Base-by-base conservation (phyloP, 2,329 filamentous ascomycete genomes). In the Aspergillus puulaauensis region DNA sequence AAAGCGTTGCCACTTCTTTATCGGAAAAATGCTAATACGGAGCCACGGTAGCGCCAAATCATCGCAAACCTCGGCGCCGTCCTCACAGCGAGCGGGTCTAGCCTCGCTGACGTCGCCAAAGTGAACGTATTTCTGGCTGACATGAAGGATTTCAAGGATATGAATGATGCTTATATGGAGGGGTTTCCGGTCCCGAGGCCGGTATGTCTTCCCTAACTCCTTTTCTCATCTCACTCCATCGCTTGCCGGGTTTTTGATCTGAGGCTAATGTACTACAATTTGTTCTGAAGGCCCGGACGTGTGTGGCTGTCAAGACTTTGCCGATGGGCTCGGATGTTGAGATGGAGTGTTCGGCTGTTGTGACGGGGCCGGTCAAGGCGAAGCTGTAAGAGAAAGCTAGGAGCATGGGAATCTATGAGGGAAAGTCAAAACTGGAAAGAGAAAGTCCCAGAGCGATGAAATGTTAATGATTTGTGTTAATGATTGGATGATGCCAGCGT, bases 131-230 rank as follows among this genome's bases (percentile, higher is more conserved):
- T 85, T 69, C 70, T 90, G 9, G 83, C 82, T 0, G 80, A 81
- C 59, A 89, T 89, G 85, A 76, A 79, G 43, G 79, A 89, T 69
- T 89, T 88, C 66, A 77, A 74, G 72, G 86, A 86, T 74, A 90
- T 96, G 86, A 96, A 96, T 78, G 82, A 82, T 68, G 88, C 91
- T 73, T 96, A 95, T 37, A 51, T 56, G 21, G 55, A 60, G n/a
- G 64, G 64, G 35, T 71, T 72, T 47, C 52, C 46, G 40, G 64
- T 66, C 52, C 64, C 66, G 2, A 67, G 65, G 59, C 69, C 68
- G 24, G 70, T 70, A 51, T 55, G 66, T 63, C 59, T 52, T 33
- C 1, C n/a, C 21, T 33, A 41, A n/a, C 19, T 12, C 15, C 47
- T 31, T 21, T 19, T 43, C n/a, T n/a, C 58, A 40, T 23, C 9